Evolutionary conservation across 345 rosid species (phyloP).

Genomic region (Alliaria petiolata): DNA sequence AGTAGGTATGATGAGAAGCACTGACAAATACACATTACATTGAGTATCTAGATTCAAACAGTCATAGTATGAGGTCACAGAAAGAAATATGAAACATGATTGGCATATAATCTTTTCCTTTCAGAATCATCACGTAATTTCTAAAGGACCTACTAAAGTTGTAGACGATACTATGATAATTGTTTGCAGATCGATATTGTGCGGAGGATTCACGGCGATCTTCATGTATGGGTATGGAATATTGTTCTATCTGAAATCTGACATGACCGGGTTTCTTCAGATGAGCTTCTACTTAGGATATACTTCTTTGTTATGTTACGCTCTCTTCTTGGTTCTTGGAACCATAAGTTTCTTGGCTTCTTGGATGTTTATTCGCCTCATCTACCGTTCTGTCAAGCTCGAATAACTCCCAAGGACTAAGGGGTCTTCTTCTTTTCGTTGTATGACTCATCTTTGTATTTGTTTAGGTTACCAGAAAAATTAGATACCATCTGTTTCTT

Average conservation of each 20-base stretch:
- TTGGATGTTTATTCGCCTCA: constrained; percentile 51
- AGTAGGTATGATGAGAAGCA: not conserved
- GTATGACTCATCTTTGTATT: constrained; percentile 15
- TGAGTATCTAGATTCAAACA: not conserved
- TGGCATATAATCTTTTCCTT: not conserved
- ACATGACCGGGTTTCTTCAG: constrained; percentile 71
- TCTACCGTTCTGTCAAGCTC: constrained; percentile 54
- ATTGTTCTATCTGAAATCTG: constrained; percentile 59
- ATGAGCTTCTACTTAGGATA: constrained; percentile 65
- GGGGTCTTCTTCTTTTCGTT: not conserved
- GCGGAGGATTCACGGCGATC: constrained; percentile 63
- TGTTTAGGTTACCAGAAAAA: not conserved
- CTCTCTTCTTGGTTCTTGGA: constrained; percentile 70
- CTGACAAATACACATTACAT: not conserved
- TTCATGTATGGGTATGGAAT: constrained; percentile 70
- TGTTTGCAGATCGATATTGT: constrained; percentile 56
- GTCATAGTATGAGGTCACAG: not conserved
- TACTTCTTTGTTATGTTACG: constrained; percentile 63
- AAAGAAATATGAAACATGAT: constrained; percentile 7
- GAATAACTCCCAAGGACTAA: constrained; percentile 14
- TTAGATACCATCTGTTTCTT: not conserved
- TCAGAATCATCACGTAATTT: not conserved
- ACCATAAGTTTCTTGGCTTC: constrained; percentile 59
- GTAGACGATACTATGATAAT: not conserved
- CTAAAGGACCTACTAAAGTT: not conserved